phyloP scores from a whole-genome alignment of 345 rosid species.

The Aquilaria malaccensis region DNA sequence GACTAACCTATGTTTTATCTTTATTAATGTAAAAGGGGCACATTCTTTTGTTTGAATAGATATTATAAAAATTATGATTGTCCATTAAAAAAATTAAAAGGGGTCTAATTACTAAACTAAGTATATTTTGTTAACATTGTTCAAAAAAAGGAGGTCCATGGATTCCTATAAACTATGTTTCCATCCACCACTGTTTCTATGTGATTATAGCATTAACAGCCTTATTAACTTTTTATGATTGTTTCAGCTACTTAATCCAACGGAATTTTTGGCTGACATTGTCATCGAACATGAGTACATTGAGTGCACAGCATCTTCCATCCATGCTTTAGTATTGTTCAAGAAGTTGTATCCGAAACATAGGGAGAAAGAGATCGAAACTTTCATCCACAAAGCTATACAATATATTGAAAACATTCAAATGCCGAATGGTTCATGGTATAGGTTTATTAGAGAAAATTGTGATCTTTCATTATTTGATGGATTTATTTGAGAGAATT shows the following conservation, averaged over 20 bases:
- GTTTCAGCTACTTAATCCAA: constrained; percentile 41
- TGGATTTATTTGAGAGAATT: not conserved
- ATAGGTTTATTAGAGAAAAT: not conserved
- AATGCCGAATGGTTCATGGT: constrained; percentile 45
- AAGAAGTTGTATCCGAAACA: constrained; percentile 37
- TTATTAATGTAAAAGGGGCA: too few relatives aligned
- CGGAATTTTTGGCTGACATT: constrained; percentile 28
- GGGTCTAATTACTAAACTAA: too few relatives aligned
- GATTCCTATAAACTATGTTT: too few relatives aligned
- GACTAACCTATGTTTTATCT: too few relatives aligned
- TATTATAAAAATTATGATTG: too few relatives aligned
- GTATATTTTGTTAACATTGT: too few relatives aligned
- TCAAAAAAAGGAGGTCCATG: too few relatives aligned
- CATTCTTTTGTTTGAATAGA: too few relatives aligned
- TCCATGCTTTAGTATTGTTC: constrained; percentile 32
- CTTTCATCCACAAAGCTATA: constrained; percentile 25
- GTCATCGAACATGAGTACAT: constrained; percentile 37
- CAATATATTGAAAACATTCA: constrained; percentile 30
- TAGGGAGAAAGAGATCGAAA: constrained; percentile 35
- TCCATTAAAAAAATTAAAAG: too few relatives aligned
- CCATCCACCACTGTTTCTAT: too few relatives aligned
- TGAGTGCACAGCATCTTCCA: constrained; percentile 49
- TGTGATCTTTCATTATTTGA: too few relatives aligned
- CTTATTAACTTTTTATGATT: not conserved
- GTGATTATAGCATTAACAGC: too few relatives aligned